Evolutionary conservation across 2,329 filamentous ascomycete genomes (phyloP), one percentile per base, ranked within the genome.

Genomic region (Talaromyces amestolkiae): DNA sequence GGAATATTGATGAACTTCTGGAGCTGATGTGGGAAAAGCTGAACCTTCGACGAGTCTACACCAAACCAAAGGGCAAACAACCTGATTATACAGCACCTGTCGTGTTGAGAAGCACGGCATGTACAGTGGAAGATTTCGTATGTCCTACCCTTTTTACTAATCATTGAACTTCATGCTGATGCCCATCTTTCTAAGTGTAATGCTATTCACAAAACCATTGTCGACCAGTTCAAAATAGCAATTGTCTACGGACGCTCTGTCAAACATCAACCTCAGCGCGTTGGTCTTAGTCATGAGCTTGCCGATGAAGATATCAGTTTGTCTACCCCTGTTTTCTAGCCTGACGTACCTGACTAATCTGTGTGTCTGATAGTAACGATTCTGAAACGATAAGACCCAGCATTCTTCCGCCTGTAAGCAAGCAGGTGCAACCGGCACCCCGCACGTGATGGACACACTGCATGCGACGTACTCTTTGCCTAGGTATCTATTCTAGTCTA

Each of bases 11-110:
- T 76, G 95, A 99, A 82, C 82, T 99, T 69, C 86, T 99, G 83
- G 95, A 98, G 81, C 88, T 90, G 77, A 98, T 98, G 95, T 98
- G 95, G 95, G 93, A 97, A 65, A 97, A 96, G 80, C 86, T 99
- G 72, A 92, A 91, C 74, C 85, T 99, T 67, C 89, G 92, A 72
- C 87, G 95, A 72, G 91, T 99, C 54, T 99, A 99, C 82, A 99
- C 95, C 65, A 99, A 99, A 82, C 95, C 95, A 67, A 98, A 99
- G 83, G 95, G 95, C 68, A 92, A 89, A 78, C 85, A 92, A 79
- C 95, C 95, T 17, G 95, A 99, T 79, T 99, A 99, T 81, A 88
- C 89, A 66, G 84, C 91, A 61, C 95, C 95, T 60, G 95, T 99
- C 43, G 95, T 99, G 72, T 83, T 99, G 70, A 89, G 91, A 73